phyloP scores from a whole-genome alignment of 495 filamentous ascomycete species.

The Hypoxylon intermedium region DNA sequence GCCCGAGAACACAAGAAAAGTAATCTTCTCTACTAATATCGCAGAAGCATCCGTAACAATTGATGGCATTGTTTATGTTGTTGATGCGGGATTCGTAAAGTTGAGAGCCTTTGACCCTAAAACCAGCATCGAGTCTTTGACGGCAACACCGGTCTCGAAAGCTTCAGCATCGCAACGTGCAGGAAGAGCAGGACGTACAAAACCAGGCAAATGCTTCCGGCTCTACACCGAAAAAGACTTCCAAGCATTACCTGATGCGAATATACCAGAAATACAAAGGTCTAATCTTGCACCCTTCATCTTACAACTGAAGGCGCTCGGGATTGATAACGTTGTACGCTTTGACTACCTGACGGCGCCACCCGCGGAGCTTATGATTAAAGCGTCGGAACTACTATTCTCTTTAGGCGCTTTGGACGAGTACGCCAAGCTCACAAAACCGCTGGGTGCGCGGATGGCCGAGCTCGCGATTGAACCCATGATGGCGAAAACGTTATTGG shows the following conservation, averaged over 20 bases:
- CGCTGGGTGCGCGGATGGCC: conserved; percentile 88
- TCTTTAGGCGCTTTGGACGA: conserved; percentile 88
- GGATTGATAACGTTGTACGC: conserved; percentile 92
- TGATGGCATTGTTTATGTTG: conserved; percentile 88
- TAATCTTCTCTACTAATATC: conserved; percentile 95
- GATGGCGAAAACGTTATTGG: conserved; percentile 90
- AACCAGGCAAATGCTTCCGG: conserved; percentile 92
- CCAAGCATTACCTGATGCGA: conserved; percentile 72
- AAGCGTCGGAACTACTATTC: conserved; percentile 87
- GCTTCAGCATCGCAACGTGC: conserved; percentile 92
- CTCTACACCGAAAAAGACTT: conserved; percentile 85
- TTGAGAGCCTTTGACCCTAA: conserved; percentile 84
- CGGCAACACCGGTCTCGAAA: conserved; percentile 86
- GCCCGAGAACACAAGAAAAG: conserved; percentile 84
- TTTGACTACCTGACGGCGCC: conserved; percentile 91
- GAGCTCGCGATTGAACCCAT: conserved; percentile 95
- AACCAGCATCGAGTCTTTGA: conserved; percentile 90
- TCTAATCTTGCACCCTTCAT: conserved; percentile 90
- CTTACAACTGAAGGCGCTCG: conserved; percentile 92
- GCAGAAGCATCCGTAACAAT: conserved; percentile 96
- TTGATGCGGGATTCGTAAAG: conserved; percentile 94
- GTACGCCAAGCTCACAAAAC: conserved; percentile 89
- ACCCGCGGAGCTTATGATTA: conserved; percentile 84
- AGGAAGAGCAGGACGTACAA: conserved; percentile 90
- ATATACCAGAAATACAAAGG: conserved; percentile 89